Conservation (phyloP, 306 rosid species). For the Fagus sylvatica region DNA sequence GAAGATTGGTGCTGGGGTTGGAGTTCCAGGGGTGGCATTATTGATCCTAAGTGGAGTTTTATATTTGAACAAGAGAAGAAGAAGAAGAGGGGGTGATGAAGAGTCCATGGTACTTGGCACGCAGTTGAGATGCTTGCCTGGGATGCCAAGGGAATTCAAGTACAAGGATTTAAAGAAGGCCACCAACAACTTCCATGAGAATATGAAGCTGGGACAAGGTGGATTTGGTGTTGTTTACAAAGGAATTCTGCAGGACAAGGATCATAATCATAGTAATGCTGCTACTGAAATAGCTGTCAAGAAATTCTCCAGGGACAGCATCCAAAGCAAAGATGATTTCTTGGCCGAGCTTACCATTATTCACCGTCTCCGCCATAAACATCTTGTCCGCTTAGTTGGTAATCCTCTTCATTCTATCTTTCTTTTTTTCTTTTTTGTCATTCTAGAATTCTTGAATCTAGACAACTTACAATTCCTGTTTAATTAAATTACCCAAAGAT, state of each 20-base stretch:
- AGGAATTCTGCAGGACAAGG: slow-evolving; percentile 36
- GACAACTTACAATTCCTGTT: too few species aligned
- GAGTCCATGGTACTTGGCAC: slow-evolving; percentile 35
- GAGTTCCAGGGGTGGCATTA: slow-evolving; percentile 22
- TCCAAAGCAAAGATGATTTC: slow-evolving; percentile 48
- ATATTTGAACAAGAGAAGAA: slow-evolving; percentile 23
- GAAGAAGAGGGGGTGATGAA: slow-evolving; percentile 7
- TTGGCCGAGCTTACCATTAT: slow-evolving; percentile 60
- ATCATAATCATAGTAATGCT: neutral
- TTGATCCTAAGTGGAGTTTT: slow-evolving; percentile 10
- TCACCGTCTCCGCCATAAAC: slow-evolving; percentile 57
- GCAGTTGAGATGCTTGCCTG: slow-evolving; percentile 41
- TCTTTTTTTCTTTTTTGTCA: neutral
- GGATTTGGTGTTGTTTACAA: slow-evolving; percentile 53
- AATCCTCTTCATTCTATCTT: neutral
- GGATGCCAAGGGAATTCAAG: slow-evolving; percentile 51
- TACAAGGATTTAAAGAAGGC: slow-evolving; percentile 47
- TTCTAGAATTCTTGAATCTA: neutral
- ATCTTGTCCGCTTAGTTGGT: slow-evolving; percentile 54
- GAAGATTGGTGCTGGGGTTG: slow-evolving; percentile 36
- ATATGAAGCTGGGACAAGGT: slow-evolving; percentile 52
- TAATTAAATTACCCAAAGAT: too few species aligned
- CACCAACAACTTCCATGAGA: slow-evolving; percentile 41
- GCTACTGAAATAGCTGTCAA: slow-evolving; percentile 44
- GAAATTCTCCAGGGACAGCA: slow-evolving; percentile 44